Evolutionary conservation across 2,329 filamentous ascomycete species (phyloP), one percentile per base, ranked within the genome.

Genomic region (Talaromyces rugulosus): DNA sequence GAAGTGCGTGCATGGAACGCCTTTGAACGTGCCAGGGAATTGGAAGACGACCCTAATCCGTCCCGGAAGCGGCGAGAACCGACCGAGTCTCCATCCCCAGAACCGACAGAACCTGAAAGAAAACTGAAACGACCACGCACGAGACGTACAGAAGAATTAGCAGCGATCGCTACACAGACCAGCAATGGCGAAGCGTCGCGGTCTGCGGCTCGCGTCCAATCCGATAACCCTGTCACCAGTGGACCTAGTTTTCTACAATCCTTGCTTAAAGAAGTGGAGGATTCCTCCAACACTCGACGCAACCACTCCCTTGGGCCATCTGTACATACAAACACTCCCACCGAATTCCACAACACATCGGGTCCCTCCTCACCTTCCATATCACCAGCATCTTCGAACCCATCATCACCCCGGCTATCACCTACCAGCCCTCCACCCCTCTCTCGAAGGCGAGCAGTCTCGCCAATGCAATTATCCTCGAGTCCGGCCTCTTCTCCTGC

Each of bases 121-220:
- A 93, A 91, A 74, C 80, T 96, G 53, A 97, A 97, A 77, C 89
- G 93, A 16, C 93, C 93, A 33, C 87, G 93, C 63, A 95, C 91
- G 23, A 85, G 90, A 67, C 83, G 90, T 56, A 80, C 89, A 57
- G 82, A 82, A 59, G 82, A 85, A 57, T 74, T 79, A 30, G 78
- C 76, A 16, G 79, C 81, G 44, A 76, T 75, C 50, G 75, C 80
- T 66, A 74, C 75, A 60, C 77, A 75, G 60, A 77, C 73, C 65
- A 74, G 69, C 63, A 76, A 73, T 65, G 74, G 71, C 62, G 74
- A 78, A 68, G 70, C 76, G 60, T 77, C 77, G 42, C 70, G 71
- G 64, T 66, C 74, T 58, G 72, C 71, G 68, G 65, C 70, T 69
- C 68, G 73, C 71, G 64, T 69, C 66, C 69, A 71, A 59, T 63